Evolutionary conservation across 2,329 filamentous ascomycete genomes (phyloP), one percentile per base, ranked within the genome.

Genomic region (Trichoderma endophyticum): DNA sequence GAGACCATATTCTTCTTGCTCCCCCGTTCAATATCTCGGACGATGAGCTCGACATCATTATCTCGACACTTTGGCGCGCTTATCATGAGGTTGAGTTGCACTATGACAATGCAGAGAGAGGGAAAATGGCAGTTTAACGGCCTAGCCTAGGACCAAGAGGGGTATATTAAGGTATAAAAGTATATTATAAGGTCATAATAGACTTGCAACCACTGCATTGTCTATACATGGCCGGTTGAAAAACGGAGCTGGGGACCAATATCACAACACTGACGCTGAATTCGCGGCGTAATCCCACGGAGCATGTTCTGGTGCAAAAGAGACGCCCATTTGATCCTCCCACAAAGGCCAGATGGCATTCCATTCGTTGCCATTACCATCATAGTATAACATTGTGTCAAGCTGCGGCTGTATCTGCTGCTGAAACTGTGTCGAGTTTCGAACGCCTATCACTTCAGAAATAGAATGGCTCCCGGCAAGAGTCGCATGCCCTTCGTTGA

Each of bases 1-100:
- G 92, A 14, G 92, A 95, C 77, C 91, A 93, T 78, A 75, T 67
- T 12, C 32, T 67, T 6, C 48, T 67, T 26, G 64, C 64, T 4
- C 64, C 64, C 1, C 64, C 64, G 11, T 67, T 67, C 39, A 67
- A 43, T 11, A 51, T 67, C 8, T 56, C 64, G 14, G 64, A 67
- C 12, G 12, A 34, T 14, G 24, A 56, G 64, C 48, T 67, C 9
- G 36, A 28, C 6, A 26, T 28, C 14, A 24, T 56, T 14, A 12
- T 56, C 21, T 56, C 51, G 51, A 56, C 51, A 14, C 3, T 56
- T 8, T 11, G 51, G 24, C 51, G 51, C 21, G 51, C 51, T 56
- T 56, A 56, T 26, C 11, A 56, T 18, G 51, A 15, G 51, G 51
- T 56, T 1, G 51, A 56, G 3, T 26, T 28, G 8, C 51, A 26